phyloP scores from a whole-genome alignment of 208 protist genomes.

The Balamuthia mandrillaris region DNA sequence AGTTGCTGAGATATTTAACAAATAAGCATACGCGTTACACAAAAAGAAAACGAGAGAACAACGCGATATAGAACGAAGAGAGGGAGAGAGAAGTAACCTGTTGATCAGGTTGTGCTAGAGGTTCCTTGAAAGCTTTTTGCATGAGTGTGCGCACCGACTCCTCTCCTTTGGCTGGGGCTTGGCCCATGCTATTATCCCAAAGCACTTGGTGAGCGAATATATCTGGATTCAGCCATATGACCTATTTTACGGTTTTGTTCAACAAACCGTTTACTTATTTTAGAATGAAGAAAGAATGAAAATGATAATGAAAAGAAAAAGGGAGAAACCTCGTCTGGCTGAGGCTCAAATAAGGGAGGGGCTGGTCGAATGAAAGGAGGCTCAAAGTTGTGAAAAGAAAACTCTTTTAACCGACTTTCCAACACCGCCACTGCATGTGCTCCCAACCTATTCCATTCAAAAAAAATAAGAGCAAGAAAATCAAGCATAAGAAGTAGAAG shows the following conservation, averaged over 20 bases:
- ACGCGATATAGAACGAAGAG: not conserved
- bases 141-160: conserved; percentile 29
- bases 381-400: conserved; percentile 21
- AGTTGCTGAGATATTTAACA: too few relatives aligned
- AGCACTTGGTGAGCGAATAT: conserved; percentile 6
- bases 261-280: too few relatives aligned
- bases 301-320: too few relatives aligned
- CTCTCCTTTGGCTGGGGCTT: not conserved
- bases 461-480: not conserved
- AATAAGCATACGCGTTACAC: too few relatives aligned
- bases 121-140: conserved; percentile 3
- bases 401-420: conserved; percentile 31
- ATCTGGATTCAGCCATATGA: conserved; percentile 10
- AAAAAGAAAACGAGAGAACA: not conserved
- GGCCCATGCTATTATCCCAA: not conserved
- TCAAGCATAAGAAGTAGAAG: not conserved
- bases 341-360: conserved; percentile 30
- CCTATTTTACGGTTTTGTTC: too few relatives aligned
- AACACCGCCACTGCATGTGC: not conserved
- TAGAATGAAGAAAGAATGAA: too few relatives aligned
- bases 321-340: conserved; percentile 17
- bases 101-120: conserved; percentile 14
- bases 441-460: too few relatives aligned
- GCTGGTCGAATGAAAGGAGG: conserved; percentile 22
- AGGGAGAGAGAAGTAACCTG: not conserved